Percentiles rank a stretch among this genome's conserved stretches.
These are phyloP conservation scores for Ophiocordyceps camponoti-leonardi DNA, from an alignment of 2,329 filamentous ascomycete genomes.

Conservation along the genomic window DNA sequence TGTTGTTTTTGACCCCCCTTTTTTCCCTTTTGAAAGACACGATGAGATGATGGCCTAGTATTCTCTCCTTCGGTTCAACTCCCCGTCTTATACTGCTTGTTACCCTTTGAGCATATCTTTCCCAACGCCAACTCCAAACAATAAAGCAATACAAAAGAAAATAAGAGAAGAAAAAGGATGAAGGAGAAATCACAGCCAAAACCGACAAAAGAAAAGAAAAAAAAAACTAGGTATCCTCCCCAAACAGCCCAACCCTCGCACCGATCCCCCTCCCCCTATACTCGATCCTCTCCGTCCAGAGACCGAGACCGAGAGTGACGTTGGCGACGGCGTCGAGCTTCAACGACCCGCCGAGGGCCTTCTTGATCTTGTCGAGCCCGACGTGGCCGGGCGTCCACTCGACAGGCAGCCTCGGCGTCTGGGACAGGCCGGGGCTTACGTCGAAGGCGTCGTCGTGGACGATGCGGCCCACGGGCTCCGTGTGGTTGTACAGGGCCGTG, in stretches of 20 bases:
- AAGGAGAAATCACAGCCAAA: too few species aligned
- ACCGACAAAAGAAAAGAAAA: not conserved
- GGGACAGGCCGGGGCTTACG: constrained; percentile 55
- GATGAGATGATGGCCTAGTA: too few species aligned
- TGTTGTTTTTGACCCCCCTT: too few species aligned
- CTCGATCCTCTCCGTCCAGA: constrained; percentile 57
- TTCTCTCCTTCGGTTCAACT: too few species aligned
- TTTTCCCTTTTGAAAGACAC: too few species aligned
- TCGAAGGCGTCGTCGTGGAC: constrained; percentile 57
- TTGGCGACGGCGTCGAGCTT: constrained; percentile 64
- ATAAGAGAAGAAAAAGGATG: too few species aligned
- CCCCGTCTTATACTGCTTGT: too few species aligned
- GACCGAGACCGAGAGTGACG: constrained; percentile 56
- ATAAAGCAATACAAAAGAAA: too few species aligned
- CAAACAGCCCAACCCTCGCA: constrained; percentile 28
- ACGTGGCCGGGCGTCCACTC: constrained; percentile 60
- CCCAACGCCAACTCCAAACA: too few species aligned
- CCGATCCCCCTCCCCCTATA: constrained; percentile 56
- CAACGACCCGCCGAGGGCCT: constrained; percentile 64
- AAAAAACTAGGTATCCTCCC: not conserved
- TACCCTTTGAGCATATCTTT: too few species aligned
- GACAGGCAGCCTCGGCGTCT: constrained; percentile 65
- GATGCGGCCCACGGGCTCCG: constrained; percentile 62
- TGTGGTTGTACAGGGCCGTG: constrained; percentile 69
- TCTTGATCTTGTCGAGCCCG: constrained; percentile 66